Percentiles rank a stretch among this genome's conserved stretches.
Conservation (phyloP, 2,329 filamentous ascomycete genomes). For the Aplosporella prunicola region DNA sequence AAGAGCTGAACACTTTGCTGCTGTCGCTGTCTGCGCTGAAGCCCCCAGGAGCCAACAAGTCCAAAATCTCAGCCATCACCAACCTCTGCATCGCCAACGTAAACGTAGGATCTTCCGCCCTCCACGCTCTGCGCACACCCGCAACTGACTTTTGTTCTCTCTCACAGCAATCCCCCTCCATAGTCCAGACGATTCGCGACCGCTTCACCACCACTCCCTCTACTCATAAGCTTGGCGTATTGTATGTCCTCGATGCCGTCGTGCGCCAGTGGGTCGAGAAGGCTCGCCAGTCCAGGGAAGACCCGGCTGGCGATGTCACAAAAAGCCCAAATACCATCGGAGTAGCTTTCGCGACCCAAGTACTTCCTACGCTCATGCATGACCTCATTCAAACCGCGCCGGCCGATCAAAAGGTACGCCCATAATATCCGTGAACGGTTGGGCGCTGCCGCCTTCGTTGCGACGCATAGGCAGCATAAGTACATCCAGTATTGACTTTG, state of each 20-base stretch:
- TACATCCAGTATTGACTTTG: constrained; percentile 20
- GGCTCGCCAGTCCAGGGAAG: constrained; percentile 75
- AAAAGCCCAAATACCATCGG: constrained; percentile 9
- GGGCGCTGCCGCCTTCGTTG: background rate
- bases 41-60: constrained; percentile 86
- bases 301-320: constrained; percentile 49
- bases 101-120: constrained; percentile 14
- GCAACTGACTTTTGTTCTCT: constrained; percentile 11
- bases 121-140: background rate
- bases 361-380: constrained; percentile 89
- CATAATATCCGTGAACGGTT: constrained; percentile 47
- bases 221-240: constrained; percentile 95
- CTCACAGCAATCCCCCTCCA: constrained; percentile 86
- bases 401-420: constrained; percentile 69
- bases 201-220: constrained; percentile 92
- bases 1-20: constrained; percentile 81
- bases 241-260: constrained; percentile 99
- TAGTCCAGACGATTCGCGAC: constrained; percentile 93
- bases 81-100: constrained; percentile 61
- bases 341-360: constrained; percentile 77
- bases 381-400: constrained; percentile 85
- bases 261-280: constrained; percentile 97
- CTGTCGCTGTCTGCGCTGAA: constrained; percentile 88
- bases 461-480: background rate
- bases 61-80: constrained; percentile 82